A percentile compares a stretch with the other conserved stretches of the same genome.
Conservation (phyloP, 2,329 filamentous ascomycete species). For the Fusarium mundagurra region DNA sequence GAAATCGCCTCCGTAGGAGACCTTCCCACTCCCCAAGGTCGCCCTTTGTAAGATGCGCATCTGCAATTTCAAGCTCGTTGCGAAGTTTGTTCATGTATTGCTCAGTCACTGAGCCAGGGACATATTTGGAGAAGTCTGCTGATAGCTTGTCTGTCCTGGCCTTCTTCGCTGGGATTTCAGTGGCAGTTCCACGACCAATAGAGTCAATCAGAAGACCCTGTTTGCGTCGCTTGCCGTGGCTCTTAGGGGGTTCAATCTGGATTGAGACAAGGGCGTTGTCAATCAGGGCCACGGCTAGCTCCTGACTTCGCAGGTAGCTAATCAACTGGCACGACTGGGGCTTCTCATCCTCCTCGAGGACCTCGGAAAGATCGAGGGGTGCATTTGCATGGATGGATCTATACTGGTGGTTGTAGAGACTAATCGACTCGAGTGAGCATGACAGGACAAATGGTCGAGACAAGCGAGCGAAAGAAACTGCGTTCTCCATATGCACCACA, state of each 20-base stretch:
- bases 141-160: conserved; percentile 45
- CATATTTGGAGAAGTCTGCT: conserved; percentile 47
- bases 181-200: conserved; percentile 70
- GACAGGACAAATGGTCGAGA: conserved; percentile 74
- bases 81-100: conserved; percentile 59
- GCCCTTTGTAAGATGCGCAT: conserved; percentile 57
- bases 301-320: conserved; percentile 72
- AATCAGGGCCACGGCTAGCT: conserved; percentile 72
- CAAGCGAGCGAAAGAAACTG: conserved; percentile 72
- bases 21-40: conserved; percentile 62
- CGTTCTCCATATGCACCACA: conserved; percentile 59
- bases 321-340: conserved; percentile 57
- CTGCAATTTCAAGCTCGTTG: conserved; percentile 57
- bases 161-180: conserved; percentile 50
- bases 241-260: conserved; percentile 71
- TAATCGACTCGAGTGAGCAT: conserved; percentile 64
- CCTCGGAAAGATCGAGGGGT: conserved; percentile 55
- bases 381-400: conserved; percentile 66
- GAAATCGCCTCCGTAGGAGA: conserved; percentile 60
- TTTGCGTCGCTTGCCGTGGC: conserved; percentile 64
- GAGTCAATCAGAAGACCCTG: conserved; percentile 77
- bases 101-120: conserved; percentile 62
- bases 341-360: conserved; percentile 49
- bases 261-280: conserved; percentile 73
- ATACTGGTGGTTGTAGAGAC: conserved; percentile 76